Evolutionary conservation across 2,329 filamentous ascomycete genomes (phyloP).

Genomic region (Zymoseptoria ardabiliae): DNA sequence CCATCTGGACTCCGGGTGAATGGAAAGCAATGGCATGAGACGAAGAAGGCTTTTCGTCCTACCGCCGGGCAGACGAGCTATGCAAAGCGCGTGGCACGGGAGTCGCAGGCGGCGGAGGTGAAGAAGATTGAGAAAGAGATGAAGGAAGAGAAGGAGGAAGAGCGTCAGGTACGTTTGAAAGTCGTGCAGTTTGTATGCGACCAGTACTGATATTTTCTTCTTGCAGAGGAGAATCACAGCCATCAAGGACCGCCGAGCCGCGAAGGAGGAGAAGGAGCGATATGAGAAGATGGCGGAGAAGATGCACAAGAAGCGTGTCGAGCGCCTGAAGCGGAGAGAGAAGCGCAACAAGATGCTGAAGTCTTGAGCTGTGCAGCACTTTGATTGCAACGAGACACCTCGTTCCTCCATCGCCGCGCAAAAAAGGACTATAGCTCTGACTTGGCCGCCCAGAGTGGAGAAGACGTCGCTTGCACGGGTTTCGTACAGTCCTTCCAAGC

Average conservation of each 20-base stretch:
- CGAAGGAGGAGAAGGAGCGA: conserved; percentile 86
- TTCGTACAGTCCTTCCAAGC: background rate
- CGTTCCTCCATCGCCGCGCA: background rate
- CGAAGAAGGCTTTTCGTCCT: conserved; percentile 79
- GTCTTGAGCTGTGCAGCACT: conserved; percentile 30
- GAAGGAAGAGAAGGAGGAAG: conserved; percentile 63
- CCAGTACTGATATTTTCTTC: conserved; percentile 12
- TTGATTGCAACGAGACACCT: background rate
- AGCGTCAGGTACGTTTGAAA: conserved; percentile 59
- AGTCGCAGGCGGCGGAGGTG: conserved; percentile 62
- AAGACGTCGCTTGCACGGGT: background rate
- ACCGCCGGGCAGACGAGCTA: conserved; percentile 70
- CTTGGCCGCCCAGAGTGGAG: background rate
- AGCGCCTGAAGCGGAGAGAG: conserved; percentile 87
- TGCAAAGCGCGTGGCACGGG: conserved; percentile 64
- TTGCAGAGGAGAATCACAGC: conserved; percentile 63
- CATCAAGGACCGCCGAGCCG: conserved; percentile 76
- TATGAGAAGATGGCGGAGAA: conserved; percentile 93
- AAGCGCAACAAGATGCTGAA: conserved; percentile 80
- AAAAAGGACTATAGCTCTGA: background rate
- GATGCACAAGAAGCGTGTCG: conserved; percentile 94
- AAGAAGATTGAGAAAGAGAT: conserved; percentile 94
- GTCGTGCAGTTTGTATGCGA: background rate
- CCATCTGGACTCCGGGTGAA: conserved; percentile 68
- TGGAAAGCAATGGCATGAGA: conserved; percentile 90